A percentile compares a stretch with the other conserved stretches of the same genome.
These are phyloP conservation scores for Delonix regia DNA, from an alignment of 306 rosid genomes.

Conservation along the genomic window DNA sequence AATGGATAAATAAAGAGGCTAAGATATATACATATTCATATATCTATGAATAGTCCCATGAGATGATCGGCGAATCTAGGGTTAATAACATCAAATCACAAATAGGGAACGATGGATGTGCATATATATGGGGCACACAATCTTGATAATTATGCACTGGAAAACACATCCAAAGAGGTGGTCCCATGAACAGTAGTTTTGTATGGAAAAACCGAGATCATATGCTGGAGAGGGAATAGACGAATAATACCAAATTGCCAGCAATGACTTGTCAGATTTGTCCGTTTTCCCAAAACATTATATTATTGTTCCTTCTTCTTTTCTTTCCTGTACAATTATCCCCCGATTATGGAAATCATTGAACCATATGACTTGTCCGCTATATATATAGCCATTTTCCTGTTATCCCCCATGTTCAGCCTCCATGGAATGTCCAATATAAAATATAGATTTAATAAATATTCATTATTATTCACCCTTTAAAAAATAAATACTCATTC, in stretches of 20 bases:
- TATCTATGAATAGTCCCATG: too few species aligned
- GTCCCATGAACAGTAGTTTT: slow-evolving; percentile 24
- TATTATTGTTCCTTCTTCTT: not conserved
- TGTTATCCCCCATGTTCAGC: not conserved
- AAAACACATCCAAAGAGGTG: not conserved
- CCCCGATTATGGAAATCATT: not conserved
- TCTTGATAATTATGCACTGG: too few species aligned
- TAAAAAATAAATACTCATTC: too few species aligned
- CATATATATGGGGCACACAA: too few species aligned
- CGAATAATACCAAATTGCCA: slow-evolving; percentile 39
- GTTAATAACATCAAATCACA: too few species aligned
- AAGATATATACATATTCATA: too few species aligned
- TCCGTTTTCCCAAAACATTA: not conserved
- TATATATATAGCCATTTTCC: not conserved
- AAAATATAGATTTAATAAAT: too few species aligned
- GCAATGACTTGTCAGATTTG: not conserved
- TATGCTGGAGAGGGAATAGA: slow-evolving; percentile 1
- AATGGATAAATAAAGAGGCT: too few species aligned
- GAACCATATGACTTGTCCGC: slow-evolving; percentile 4
- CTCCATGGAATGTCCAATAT: not conserved
- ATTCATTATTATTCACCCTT: too few species aligned
- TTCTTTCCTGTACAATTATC: not conserved
- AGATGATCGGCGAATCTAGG: too few species aligned
- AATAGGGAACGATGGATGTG: too few species aligned
- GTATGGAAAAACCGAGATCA: slow-evolving; percentile 17